Evolutionary conservation across 768 basidiomycete species (phyloP).

Genomic region (Podaxis sp.): DNA sequence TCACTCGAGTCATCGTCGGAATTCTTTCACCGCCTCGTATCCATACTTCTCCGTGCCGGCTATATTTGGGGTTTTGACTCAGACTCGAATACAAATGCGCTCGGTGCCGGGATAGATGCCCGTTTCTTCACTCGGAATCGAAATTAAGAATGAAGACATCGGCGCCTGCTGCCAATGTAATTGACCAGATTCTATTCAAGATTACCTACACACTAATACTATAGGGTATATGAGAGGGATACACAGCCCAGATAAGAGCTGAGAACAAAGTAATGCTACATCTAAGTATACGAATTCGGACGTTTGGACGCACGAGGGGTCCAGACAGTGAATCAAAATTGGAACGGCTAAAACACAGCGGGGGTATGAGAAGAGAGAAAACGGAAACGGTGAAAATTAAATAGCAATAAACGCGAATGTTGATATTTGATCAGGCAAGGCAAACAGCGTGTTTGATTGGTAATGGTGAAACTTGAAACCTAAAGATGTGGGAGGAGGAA

Average conservation of each 20-base stretch:
- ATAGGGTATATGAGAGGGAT: slow-evolving; percentile 10
- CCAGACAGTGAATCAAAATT: not conserved
- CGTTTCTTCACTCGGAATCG: not conserved
- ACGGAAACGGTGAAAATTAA: slow-evolving; percentile 2
- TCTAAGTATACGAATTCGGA: not conserved
- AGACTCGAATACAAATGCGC: not conserved
- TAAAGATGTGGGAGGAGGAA: not conserved
- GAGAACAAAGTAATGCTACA: slow-evolving; percentile 7
- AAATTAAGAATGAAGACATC: not conserved
- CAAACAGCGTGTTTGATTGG: slow-evolving; percentile 5
- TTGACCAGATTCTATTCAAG: not conserved
- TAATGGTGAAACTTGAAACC: not conserved
- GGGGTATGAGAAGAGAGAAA: not conserved
- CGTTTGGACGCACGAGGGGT: not conserved
- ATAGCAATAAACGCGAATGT: slow-evolving; percentile 10
- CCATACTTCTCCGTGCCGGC: not conserved
- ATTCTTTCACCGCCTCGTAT: slow-evolving; percentile 4
- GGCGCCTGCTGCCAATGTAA: slow-evolving; percentile 10
- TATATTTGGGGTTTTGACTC: not conserved
- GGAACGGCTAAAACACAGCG: slow-evolving; percentile 1
- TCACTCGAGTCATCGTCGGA: not conserved
- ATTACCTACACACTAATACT: slow-evolving; percentile 1
- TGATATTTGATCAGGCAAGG: not conserved
- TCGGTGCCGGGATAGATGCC: not conserved
- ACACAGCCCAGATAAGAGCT: slow-evolving; percentile 1